These are phyloP conservation scores for Aechmea fasciata DNA, from an alignment of 176 grass and related monocot species.

Conservation along the genomic window DNA sequence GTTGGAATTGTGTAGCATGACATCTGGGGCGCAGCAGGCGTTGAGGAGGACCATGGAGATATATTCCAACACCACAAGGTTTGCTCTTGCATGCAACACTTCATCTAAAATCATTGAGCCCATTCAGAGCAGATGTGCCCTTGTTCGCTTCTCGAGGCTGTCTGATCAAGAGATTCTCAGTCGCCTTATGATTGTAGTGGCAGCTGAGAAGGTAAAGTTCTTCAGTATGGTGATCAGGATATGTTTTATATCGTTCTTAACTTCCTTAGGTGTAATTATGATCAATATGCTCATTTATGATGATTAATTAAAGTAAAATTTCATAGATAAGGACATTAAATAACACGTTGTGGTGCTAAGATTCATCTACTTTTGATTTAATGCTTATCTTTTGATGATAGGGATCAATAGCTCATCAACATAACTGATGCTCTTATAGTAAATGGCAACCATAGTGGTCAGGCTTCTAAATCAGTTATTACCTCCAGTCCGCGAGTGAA, in stretches of 20 bases:
- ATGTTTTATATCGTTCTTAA: not conserved
- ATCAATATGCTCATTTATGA: not conserved
- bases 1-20: slow-evolving; percentile 55
- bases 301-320: not conserved
- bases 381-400: no score
- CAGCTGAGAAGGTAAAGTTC: slow-evolving; percentile 70
- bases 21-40: slow-evolving; percentile 88
- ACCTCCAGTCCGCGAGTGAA: no score
- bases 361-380: no score
- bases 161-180: slow-evolving; percentile 88
- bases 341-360: not conserved
- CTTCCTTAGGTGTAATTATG: not conserved
- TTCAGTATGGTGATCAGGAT: not conserved
- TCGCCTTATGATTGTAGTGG: slow-evolving; percentile 81
- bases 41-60: slow-evolving; percentile 98
- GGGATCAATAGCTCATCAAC: no score
- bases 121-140: slow-evolving; percentile 93
- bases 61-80: slow-evolving; percentile 91
- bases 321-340: not conserved
- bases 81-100: slow-evolving; percentile 89
- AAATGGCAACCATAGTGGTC: no score
- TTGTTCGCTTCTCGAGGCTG: slow-evolving; percentile 86
- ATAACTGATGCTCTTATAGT: no score
- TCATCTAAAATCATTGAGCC: slow-evolving; percentile 99
- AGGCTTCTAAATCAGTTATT: no score